A percentile compares a stretch with the other conserved stretches of the same genome.
These are phyloP conservation scores for Sphagnum tenellum DNA, from an alignment of 225 moss, liverwort and hornwort species.

Conservation along the genomic window DNA sequence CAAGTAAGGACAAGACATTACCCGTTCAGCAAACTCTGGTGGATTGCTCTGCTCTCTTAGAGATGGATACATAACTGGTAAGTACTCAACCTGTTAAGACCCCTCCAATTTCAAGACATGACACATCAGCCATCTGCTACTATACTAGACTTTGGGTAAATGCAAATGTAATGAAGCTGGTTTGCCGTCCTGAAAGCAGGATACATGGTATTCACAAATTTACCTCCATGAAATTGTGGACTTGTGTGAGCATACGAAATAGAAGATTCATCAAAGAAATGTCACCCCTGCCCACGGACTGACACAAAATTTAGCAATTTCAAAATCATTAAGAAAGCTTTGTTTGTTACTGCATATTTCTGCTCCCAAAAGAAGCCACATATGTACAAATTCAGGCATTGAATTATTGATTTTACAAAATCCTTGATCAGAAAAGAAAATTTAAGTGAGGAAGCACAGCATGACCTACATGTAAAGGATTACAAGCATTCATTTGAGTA, in stretches of 20 bases:
- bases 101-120: neutral
- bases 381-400: too few relatives aligned
- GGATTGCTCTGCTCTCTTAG: conserved; percentile 55
- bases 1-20: conserved; percentile 16
- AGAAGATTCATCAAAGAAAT: conserved; percentile 50
- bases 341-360: too few relatives aligned
- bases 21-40: conserved; percentile 58
- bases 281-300: conserved; percentile 49
- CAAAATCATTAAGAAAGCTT: too few relatives aligned
- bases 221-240: conserved; percentile 92
- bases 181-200: neutral
- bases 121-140: neutral
- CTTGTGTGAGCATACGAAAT: conserved; percentile 79
- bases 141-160: too few relatives aligned
- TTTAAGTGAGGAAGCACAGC: too few relatives aligned
- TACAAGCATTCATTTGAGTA: too few relatives aligned
- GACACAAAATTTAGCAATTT: too few relatives aligned
- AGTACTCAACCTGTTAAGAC: conserved; percentile 62
- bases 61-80: conserved; percentile 74
- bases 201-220: neutral
- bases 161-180: too few relatives aligned
- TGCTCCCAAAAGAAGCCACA: too few relatives aligned
- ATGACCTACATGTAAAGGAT: too few relatives aligned
- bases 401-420: too few relatives aligned
- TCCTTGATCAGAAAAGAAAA: too few relatives aligned